phyloP scores from a whole-genome alignment of 768 basidiomycete species.

The Russula earlei region DNA sequence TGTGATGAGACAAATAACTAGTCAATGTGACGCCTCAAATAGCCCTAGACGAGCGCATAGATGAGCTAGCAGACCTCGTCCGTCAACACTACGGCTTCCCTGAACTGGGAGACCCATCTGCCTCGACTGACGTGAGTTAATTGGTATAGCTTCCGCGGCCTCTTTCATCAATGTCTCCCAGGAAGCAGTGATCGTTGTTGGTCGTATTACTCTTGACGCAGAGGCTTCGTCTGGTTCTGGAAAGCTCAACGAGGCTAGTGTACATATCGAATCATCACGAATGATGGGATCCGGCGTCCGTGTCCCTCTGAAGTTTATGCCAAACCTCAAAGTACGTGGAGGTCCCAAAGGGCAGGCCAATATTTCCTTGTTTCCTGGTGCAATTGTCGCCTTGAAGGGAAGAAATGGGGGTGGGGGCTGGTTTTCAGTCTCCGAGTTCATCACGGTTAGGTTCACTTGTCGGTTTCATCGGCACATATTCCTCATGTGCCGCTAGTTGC shows the following conservation, averaged over 20 bases:
- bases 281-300: slow-evolving; percentile 59
- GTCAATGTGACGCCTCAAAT: neutral
- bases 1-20: neutral
- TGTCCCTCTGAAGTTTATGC: slow-evolving; percentile 63
- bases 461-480: neutral
- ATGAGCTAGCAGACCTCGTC: slow-evolving; percentile 72
- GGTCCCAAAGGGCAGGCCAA: slow-evolving; percentile 51
- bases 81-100: slow-evolving; percentile 56
- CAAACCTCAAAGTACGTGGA: slow-evolving; percentile 55
- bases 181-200: slow-evolving; percentile 27
- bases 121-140: slow-evolving; percentile 39
- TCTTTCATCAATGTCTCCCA: slow-evolving; percentile 21
- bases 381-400: slow-evolving; percentile 77
- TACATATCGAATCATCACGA: slow-evolving; percentile 80
- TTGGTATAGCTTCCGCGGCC: neutral
- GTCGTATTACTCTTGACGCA: slow-evolving; percentile 38
- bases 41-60: slow-evolving; percentile 84
- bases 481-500: slow-evolving; percentile 39
- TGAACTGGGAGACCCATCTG: slow-evolving; percentile 73
- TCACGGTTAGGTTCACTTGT: slow-evolving; percentile 47
- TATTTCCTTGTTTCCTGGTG: slow-evolving; percentile 79
- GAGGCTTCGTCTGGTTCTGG: slow-evolving; percentile 46
- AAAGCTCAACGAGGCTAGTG: slow-evolving; percentile 65
- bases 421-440: slow-evolving; percentile 75
- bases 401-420: slow-evolving; percentile 84